phyloP scores from a whole-genome alignment of 805 yeast species.

The Candida silvicultrix region DNA sequence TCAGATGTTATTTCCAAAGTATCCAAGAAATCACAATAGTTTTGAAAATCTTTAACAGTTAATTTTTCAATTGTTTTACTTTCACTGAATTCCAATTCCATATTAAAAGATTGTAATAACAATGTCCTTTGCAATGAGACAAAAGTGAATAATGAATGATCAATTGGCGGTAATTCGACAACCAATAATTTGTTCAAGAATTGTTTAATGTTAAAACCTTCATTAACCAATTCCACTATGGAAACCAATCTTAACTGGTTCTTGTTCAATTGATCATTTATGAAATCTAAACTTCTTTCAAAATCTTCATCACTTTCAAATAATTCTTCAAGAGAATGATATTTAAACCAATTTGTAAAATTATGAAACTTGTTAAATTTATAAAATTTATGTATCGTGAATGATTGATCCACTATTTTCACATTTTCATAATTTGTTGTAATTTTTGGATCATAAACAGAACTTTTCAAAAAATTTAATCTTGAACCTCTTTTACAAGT shows the following conservation, averaged over 20 bases:
- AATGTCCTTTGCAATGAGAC: neutral
- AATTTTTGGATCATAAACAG: conserved; percentile 10
- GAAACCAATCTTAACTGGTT: neutral
- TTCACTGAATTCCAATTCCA: neutral
- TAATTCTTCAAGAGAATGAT: conserved; percentile 12
- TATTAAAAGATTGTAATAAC: neutral
- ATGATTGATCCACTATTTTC: conserved; percentile 16
- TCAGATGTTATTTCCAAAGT: neutral
- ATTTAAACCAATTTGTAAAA: conserved; percentile 10
- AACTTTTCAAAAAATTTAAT: conserved; percentile 34
- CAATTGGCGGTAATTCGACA: neutral
- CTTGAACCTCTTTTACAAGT: conserved; percentile 41
- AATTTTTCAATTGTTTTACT: neutral
- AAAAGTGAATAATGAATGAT: conserved; percentile 1
- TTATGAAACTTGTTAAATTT: conserved; percentile 12
- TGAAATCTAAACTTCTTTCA: neutral
- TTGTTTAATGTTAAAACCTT: neutral
- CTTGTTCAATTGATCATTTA: neutral
- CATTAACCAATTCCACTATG: neutral
- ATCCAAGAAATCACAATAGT: neutral
- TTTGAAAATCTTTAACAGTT: neutral
- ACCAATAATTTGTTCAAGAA: neutral
- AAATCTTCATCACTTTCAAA: conserved; percentile 15
- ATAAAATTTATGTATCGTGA: conserved; percentile 12
- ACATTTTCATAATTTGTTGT: neutral